Evolutionary conservation across 495 filamentous ascomycete genomes (phyloP).

Genomic region (Penicillium ucsense): DNA sequence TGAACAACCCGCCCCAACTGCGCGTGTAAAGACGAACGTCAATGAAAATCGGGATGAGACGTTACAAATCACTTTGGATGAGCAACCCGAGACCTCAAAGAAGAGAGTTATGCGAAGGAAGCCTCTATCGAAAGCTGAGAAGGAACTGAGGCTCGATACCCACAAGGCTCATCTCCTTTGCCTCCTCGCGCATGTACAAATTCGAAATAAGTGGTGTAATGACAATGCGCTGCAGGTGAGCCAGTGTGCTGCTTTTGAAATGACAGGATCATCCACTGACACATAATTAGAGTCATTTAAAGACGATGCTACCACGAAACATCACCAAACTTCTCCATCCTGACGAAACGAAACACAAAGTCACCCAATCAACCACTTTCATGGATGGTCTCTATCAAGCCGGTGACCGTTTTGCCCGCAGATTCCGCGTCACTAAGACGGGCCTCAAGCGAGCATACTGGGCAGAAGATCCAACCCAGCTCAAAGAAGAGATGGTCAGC

Average conservation of each 20-base stretch:
- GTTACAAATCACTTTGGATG: slow-evolving; percentile 50
- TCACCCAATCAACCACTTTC: slow-evolving; percentile 59
- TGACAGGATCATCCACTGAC: background rate
- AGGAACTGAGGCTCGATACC: slow-evolving; percentile 56
- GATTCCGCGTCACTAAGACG: slow-evolving; percentile 58
- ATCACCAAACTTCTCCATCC: slow-evolving; percentile 55
- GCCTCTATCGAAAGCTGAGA: slow-evolving; percentile 60
- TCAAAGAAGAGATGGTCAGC: slow-evolving; percentile 44
- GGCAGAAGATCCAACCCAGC: slow-evolving; percentile 51
- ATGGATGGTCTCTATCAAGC: slow-evolving; percentile 66
- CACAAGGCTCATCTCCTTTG: slow-evolving; percentile 85
- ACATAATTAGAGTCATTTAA: slow-evolving; percentile 38
- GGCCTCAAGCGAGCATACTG: slow-evolving; percentile 64
- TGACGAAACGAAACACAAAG: slow-evolving; percentile 54
- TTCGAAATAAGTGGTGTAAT: slow-evolving; percentile 86
- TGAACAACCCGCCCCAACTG: slow-evolving; percentile 23
- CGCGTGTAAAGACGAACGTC: slow-evolving; percentile 12
- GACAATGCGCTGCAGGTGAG: slow-evolving; percentile 53
- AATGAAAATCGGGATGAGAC: slow-evolving; percentile 24
- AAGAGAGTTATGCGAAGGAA: slow-evolving; percentile 39
- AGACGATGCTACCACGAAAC: slow-evolving; percentile 49
- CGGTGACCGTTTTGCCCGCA: slow-evolving; percentile 52
- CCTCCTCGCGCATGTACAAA: slow-evolving; percentile 61
- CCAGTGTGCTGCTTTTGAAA: background rate
- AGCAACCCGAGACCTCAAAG: slow-evolving; percentile 28